phyloP scores from a whole-genome alignment of 352 stramenopile genomes.

The Phytopythium oedochilum region DNA sequence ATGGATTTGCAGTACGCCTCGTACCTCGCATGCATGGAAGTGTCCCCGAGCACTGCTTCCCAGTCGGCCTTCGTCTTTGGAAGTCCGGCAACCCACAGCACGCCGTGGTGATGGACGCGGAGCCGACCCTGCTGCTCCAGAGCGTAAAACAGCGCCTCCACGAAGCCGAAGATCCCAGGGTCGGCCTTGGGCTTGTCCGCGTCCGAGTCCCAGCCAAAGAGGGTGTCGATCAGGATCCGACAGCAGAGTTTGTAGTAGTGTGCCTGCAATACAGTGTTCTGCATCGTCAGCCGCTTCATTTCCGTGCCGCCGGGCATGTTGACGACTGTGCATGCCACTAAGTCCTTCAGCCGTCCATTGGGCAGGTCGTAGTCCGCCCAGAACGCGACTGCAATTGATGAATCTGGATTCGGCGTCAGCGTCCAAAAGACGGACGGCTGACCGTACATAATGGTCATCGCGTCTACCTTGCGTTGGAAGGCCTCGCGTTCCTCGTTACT shows the following conservation, averaged over 20 bases:
- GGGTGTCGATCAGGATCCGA: neutral
- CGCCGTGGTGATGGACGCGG: slow-evolving; percentile 18
- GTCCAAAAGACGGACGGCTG: slow-evolving; percentile 25
- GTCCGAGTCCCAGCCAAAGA: slow-evolving; percentile 6
- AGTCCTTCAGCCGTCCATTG: slow-evolving; percentile 2
- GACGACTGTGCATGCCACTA: neutral
- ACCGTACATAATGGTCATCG: slow-evolving; percentile 13
- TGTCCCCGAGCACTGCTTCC: slow-evolving; percentile 7
- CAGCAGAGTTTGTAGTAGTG: slow-evolving; percentile 10
- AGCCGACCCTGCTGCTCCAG: slow-evolving; percentile 18
- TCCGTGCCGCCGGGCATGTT: slow-evolving; percentile 3
- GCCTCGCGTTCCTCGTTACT: slow-evolving; percentile 18
- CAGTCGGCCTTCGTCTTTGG: slow-evolving; percentile 18
- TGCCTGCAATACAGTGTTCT: slow-evolving; percentile 6
- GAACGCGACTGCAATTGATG: slow-evolving; percentile 14
- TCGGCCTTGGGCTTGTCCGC: slow-evolving; percentile 14
- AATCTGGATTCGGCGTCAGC: slow-evolving; percentile 22
- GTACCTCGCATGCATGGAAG: slow-evolving; percentile 4
- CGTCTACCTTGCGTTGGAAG: slow-evolving; percentile 11
- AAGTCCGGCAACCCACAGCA: slow-evolving; percentile 16
- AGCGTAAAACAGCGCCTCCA: slow-evolving; percentile 15
- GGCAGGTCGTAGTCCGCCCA: slow-evolving; percentile 12
- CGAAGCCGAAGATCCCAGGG: slow-evolving; percentile 14
- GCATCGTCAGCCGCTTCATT: neutral
- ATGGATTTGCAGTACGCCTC: slow-evolving; percentile 18